Evolutionary conservation across 345 rosid species (phyloP), one percentile per base, ranked within the genome.

Genomic region (Citrus australasica): DNA sequence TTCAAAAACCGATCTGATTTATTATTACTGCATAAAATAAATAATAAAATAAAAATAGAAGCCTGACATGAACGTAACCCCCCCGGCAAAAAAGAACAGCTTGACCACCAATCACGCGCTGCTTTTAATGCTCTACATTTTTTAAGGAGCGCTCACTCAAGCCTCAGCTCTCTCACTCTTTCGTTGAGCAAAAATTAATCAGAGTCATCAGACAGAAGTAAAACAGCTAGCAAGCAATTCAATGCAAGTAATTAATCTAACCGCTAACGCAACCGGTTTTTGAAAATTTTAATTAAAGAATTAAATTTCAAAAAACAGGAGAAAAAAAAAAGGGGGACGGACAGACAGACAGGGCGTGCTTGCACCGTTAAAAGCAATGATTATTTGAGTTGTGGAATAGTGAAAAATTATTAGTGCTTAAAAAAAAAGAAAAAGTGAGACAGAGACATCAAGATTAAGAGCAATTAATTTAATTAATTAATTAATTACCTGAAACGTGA

Each of bases 401-500:
- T 3, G 51, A 42, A 42, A 11, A 13, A 40, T 40, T 40, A 11
- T 27, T 2, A 62, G 51, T 38, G 58, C 56, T 38, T 3, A 22
- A 10, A 42, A 42, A 42, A 10, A 42, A 8, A 38, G 10, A 35
- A 80, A 38, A 69, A 17, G 30, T 7, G 33, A 32, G 25, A 77
- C 22, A 59, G 40, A 3, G 24, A 11, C 51, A 46, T 46, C 17
- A 3, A 46, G 51, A 42, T 35, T 63, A 38, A 38, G 37, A 76
- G 22, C 19, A 3, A n/a, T 69, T 42, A 17, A 3, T 30, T 37
- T 58, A 17, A 3, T 30, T 37, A 75, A 40, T 40, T n/a, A 30
- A n/a, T 19, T 53, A 76, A 67, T 79, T 21, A 93, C 98, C 94
- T 82, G 74, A 78, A 93, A 95, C 65, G 90, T 90, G 24, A 92